Base-by-base conservation (phyloP, 2,329 filamentous ascomycete species). In the Fusarium sp. region DNA sequence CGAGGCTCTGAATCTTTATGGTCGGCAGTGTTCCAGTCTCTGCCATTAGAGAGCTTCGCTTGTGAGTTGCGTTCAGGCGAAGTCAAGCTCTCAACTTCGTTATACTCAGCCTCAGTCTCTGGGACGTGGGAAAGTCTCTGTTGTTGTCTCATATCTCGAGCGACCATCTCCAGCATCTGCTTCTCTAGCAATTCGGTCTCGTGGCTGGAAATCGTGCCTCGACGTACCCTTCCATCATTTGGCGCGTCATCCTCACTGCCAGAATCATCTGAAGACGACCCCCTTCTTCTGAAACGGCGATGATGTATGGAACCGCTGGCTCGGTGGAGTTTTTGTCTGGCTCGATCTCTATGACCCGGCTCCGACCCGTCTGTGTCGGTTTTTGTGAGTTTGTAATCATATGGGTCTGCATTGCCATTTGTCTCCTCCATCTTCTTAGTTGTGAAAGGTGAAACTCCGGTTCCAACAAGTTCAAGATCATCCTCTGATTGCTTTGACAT, bases 121-220 rank as follows among this genome's bases (percentile, higher is more conserved):
- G 68, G 71, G 16, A 76, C 69, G n/a, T 78, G 75, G 2, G 74
- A 72, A n/a, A 79, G 72, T 25, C 83, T 82, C 43, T 80, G 79
- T 45, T 80, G 79, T 45, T 79, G 69, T 49, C 54, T 78, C 8
- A 82, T 83, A 74, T 90, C 87, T 65, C 83, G 84, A 8, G 85
- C 85, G 64, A 90, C 83, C 80, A 89, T 86, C 61, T 89, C 87
- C 62, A 85, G 79, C 87, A 90, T 90, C 73, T 90, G 88, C 75
- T 87, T 88, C 66, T 88, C 86, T 15, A 90, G 78, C 15, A 90
- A 79, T 60, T 88, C 85, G 65, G 84, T 85, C 25, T 78, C 67
- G 46, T 79, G 83, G 69, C 83, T 85, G 48, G 83, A 84, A 58
- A 84, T 81, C 3, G 85, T 88, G 13, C 82, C 83, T 44, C 81